Evolutionary conservation across 2,329 filamentous ascomycete species (phyloP).

Genomic region (Cladosporium sp.): DNA sequence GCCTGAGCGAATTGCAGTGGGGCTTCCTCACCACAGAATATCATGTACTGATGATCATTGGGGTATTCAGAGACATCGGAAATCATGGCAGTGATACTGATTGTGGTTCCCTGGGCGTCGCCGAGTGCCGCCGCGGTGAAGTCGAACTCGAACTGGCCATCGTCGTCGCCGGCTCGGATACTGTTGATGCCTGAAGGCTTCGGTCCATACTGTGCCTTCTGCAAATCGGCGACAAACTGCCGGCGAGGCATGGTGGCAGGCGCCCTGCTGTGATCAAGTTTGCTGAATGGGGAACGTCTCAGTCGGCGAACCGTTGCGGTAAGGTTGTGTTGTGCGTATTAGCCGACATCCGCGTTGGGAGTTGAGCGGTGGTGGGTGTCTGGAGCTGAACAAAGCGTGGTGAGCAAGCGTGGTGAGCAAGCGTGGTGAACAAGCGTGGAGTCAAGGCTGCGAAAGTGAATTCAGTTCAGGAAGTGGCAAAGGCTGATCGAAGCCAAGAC

Average conservation of each 20-base stretch:
- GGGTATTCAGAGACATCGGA: conserved; percentile 57
- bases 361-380: no score
- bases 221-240: conserved; percentile 57
- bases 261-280: no score
- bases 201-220: conserved; percentile 32
- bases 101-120: conserved; percentile 14
- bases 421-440: no score
- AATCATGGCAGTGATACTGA: conserved; percentile 34
- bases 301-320: background rate
- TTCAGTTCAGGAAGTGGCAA: no score
- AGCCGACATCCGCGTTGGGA: background rate
- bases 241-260: conserved; percentile 54
- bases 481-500: no score
- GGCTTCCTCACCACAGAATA: conserved; percentile 47
- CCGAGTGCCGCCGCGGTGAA: background rate
- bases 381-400: no score
- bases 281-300: background rate
- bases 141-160: conserved; percentile 63
- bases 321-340: background rate
- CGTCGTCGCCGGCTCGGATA: conserved; percentile 58
- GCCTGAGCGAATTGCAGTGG: conserved; percentile 37
- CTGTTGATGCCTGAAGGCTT: conserved; percentile 45
- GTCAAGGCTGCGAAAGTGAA: no score
- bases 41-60: conserved; percentile 49
- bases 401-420: no score